These are phyloP conservation scores for Yamadazyma membranifaciens DNA, from an alignment of 1,139 yeast genomes.

Conservation along the genomic window DNA sequence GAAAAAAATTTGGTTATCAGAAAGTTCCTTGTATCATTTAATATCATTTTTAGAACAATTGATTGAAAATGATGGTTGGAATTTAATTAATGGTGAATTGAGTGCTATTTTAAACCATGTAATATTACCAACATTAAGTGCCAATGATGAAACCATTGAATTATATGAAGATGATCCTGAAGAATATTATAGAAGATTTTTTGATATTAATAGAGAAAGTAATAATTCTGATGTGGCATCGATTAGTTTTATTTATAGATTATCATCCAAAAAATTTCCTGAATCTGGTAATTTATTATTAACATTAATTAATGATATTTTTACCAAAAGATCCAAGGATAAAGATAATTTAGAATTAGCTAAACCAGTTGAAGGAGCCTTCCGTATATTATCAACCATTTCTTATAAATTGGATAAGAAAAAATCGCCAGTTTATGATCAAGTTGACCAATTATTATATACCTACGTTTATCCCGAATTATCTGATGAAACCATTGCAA, in stretches of 20 bases:
- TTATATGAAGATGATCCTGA: conserved; percentile 72
- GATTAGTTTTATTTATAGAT: conserved; percentile 63
- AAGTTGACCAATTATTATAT: conserved; percentile 43
- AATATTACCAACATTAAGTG: conserved; percentile 61
- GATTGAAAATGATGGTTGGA: conserved; percentile 54
- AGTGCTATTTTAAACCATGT: conserved; percentile 59
- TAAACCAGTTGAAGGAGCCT: conserved; percentile 49
- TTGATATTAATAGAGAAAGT: conserved; percentile 68
- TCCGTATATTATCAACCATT: conserved; percentile 47
- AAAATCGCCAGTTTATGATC: conserved; percentile 43
- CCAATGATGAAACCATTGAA: conserved; percentile 54
- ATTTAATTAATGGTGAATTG: conserved; percentile 52
- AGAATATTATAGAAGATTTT: conserved; percentile 68
- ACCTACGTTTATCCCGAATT: conserved; percentile 50
- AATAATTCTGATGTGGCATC: conserved; percentile 83
- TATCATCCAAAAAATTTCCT: conserved; percentile 46
- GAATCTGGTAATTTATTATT: conserved; percentile 42
- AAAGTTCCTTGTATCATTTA: conserved; percentile 58
- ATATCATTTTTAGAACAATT: conserved; percentile 65
- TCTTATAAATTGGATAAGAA: conserved; percentile 41
- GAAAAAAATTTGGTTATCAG: conserved; percentile 59
- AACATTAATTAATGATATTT: conserved; percentile 49
- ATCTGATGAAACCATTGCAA: conserved; percentile 26
- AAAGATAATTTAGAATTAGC: conserved; percentile 31
- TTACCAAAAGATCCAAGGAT: conserved; percentile 40